A percentile compares a stretch with the other conserved stretches of the same genome.
Conservation (phyloP, 768 basidiomycete genomes). For the Suillus occidentalis region DNA sequence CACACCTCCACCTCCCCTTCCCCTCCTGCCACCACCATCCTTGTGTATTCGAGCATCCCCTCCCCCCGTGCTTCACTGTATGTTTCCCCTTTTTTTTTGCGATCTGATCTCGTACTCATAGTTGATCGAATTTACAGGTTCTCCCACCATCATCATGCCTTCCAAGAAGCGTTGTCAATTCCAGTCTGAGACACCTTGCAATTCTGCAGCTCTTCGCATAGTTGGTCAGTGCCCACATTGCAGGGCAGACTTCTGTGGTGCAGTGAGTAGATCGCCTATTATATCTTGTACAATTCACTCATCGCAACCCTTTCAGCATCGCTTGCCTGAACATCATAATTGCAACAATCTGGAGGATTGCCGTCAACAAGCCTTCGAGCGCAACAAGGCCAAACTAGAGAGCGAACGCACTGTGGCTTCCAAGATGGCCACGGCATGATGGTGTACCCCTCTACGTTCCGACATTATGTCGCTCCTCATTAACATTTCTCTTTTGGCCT, state of each 20-base stretch:
- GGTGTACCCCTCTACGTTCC: slow-evolving; percentile 3
- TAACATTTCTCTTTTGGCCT: slow-evolving; percentile 1
- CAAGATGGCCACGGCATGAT: slow-evolving; percentile 81
- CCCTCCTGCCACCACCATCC: slow-evolving; percentile 2
- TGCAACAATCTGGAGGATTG: slow-evolving; percentile 85
- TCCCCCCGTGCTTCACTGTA: slow-evolving; percentile 4
- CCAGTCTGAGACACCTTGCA: slow-evolving; percentile 54
- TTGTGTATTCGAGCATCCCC: not conserved
- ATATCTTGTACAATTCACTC: slow-evolving; percentile 16
- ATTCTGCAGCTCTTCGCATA: slow-evolving; percentile 76
- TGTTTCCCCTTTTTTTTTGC: not conserved
- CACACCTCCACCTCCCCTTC: not conserved
- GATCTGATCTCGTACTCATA: not conserved
- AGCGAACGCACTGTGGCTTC: slow-evolving; percentile 83
- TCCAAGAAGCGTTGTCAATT: slow-evolving; percentile 88
- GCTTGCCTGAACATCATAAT: slow-evolving; percentile 84
- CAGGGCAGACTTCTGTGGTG: slow-evolving; percentile 71
- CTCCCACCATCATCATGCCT: slow-evolving; percentile 50
- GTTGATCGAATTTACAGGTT: slow-evolving; percentile 8
- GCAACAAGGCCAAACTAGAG: slow-evolving; percentile 86
- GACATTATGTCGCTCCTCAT: not conserved
- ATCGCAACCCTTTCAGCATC: slow-evolving; percentile 53
- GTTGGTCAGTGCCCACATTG: slow-evolving; percentile 87
- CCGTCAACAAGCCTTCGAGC: slow-evolving; percentile 83
- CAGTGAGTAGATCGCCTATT: slow-evolving; percentile 45